Conservation (phyloP, 1,284 basidiomycete species). For the Apiotrichum sp. region DNA sequence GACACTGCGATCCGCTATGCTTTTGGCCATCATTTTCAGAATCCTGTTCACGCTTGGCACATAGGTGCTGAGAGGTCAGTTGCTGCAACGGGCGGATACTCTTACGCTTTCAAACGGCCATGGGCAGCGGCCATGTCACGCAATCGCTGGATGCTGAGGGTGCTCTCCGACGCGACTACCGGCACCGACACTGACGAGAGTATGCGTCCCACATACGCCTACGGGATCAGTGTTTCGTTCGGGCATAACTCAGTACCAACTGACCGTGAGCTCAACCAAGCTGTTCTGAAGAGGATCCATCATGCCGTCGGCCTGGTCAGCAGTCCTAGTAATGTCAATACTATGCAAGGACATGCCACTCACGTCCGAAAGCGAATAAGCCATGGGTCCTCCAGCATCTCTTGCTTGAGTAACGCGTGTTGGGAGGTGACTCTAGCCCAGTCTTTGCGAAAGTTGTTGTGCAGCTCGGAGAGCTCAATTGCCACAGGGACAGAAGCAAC, state of each 20-base stretch:
- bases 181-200: constrained; percentile 22
- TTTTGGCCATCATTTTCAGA: constrained; percentile 86
- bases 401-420: constrained; percentile 72
- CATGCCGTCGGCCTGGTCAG: constrained; percentile 88
- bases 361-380: constrained; percentile 80
- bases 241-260: no score
- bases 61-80: constrained; percentile 55
- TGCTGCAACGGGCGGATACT: constrained; percentile 29
- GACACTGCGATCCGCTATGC: constrained; percentile 78
- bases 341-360: constrained; percentile 47
- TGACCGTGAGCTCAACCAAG: constrained; percentile 26
- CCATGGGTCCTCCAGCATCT: constrained; percentile 94
- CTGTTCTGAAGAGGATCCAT: constrained; percentile 85
- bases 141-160: constrained; percentile 25
- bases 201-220: constrained; percentile 32
- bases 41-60: constrained; percentile 87
- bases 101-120: constrained; percentile 28
- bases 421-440: constrained; percentile 77
- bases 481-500: constrained; percentile 3
- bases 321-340: constrained; percentile 24
- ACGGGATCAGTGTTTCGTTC: no score
- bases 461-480: background rate
- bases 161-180: constrained; percentile 20
- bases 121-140: constrained; percentile 25
- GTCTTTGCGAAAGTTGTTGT: constrained; percentile 47